Conservation (phyloP, 106 monocot genomes). For the Gastrodia elata region DNA sequence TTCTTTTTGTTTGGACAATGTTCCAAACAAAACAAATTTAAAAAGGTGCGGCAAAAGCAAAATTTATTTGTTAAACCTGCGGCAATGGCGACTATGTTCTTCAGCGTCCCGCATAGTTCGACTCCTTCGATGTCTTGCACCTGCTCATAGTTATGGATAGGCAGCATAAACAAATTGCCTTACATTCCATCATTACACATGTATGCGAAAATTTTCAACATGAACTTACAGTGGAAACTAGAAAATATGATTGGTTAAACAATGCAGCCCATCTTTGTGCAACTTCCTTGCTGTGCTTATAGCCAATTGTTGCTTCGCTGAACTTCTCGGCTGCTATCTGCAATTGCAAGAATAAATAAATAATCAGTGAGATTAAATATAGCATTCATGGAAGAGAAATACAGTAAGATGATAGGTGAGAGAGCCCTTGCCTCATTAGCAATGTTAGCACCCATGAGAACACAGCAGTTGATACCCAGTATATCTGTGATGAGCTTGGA, state of each 20-base stretch:
- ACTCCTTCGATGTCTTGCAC: slow-evolving; percentile 89
- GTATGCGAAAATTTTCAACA: background rate
- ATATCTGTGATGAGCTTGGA: slow-evolving; percentile 68
- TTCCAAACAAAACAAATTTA: background rate
- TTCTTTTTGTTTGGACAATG: background rate
- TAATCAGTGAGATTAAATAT: background rate
- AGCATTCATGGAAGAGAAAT: background rate
- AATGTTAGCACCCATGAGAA: slow-evolving; percentile 94
- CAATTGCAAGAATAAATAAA: slow-evolving; percentile 1
- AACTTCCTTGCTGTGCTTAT: slow-evolving; percentile 49
- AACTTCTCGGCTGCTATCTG: slow-evolving; percentile 87
- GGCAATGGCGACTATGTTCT: slow-evolving; percentile 88
- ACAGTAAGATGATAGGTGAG: background rate
- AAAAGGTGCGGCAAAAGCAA: background rate
- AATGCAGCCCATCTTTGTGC: slow-evolving; percentile 64
- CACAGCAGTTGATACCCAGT: slow-evolving; percentile 75
- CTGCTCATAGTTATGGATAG: slow-evolving; percentile 25
- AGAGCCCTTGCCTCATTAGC: slow-evolving; percentile 60
- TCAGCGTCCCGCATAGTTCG: slow-evolving; percentile 84
- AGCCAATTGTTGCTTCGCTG: slow-evolving; percentile 85
- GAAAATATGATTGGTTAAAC: slow-evolving; percentile 64
- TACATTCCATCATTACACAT: background rate
- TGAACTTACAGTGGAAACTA: slow-evolving; percentile 66
- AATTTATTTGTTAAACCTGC: slow-evolving; percentile 42
- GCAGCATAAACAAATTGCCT: background rate